A percentile compares a stretch with the other conserved stretches of the same genome.
Evolutionary conservation across 129 eudicot species (phyloP).

Genomic region (Helianthus annuus): DNA sequence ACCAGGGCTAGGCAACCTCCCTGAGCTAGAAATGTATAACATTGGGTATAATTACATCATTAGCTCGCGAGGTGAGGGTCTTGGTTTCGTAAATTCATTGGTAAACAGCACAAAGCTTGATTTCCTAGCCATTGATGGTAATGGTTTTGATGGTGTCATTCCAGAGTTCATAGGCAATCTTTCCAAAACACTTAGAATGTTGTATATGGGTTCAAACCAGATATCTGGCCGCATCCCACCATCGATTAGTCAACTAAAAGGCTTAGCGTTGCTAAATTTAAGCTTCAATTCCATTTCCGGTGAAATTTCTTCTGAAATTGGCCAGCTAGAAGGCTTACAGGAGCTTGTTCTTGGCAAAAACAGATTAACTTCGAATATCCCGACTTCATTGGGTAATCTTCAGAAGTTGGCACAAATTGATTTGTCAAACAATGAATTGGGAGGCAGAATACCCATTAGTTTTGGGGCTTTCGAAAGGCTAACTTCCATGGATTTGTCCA

Average conservation of each 20-base stretch:
- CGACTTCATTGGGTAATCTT: constrained; percentile 57
- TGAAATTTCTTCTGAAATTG: constrained; percentile 48
- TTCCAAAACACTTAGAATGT: constrained; percentile 46
- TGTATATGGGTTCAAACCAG: constrained; percentile 54
- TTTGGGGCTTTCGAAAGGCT: constrained; percentile 38
- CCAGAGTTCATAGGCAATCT: constrained; percentile 70
- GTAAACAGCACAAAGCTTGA: constrained; percentile 57
- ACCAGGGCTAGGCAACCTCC: constrained; percentile 68
- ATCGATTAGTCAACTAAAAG: constrained; percentile 48
- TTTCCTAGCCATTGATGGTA: constrained; percentile 60
- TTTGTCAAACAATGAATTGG: constrained; percentile 48
- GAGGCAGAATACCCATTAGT: constrained; percentile 51
- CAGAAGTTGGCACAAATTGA: constrained; percentile 37
- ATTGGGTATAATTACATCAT: constrained; percentile 60
- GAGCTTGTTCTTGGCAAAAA: constrained; percentile 48
- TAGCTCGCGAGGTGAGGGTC: constrained; percentile 39
- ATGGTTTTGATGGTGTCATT: constrained; percentile 56
- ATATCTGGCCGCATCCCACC: constrained; percentile 52
- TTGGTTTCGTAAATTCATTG: constrained; percentile 50
- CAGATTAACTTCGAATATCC: constrained; percentile 41
- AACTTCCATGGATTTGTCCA: constrained; percentile 50
- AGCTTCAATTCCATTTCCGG: constrained; percentile 50
- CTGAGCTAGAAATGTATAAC: constrained; percentile 53
- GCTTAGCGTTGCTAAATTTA: constrained; percentile 45
- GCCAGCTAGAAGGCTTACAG: constrained; percentile 45